phyloP scores from a whole-genome alignment of 2,329 filamentous ascomycete genomes.

The Rhexocercosporidium sp. region DNA sequence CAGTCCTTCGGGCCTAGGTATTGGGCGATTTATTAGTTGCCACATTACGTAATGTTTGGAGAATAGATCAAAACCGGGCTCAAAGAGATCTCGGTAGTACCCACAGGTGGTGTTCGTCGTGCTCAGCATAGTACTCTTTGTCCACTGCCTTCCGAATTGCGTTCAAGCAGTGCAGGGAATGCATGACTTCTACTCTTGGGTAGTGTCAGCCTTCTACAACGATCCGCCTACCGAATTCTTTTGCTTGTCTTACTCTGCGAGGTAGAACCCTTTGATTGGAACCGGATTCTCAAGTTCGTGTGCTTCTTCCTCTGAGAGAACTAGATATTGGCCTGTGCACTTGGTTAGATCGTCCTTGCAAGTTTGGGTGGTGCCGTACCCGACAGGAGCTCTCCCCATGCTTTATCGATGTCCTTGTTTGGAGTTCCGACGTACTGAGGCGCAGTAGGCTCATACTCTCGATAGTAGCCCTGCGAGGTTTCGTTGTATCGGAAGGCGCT shows the following conservation, averaged over 20 bases:
- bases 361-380: slow-evolving; percentile 13
- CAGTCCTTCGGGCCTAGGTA: slow-evolving; percentile 11
- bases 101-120: slow-evolving; percentile 21
- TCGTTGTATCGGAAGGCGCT: slow-evolving; percentile 32
- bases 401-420: slow-evolving; percentile 29
- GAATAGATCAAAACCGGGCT: neutral
- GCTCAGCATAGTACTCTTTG: slow-evolving; percentile 25
- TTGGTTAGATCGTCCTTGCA: neutral
- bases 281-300: slow-evolving; percentile 21
- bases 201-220: neutral
- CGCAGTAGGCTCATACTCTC: slow-evolving; percentile 20
- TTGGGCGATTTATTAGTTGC: neutral
- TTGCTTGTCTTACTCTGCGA: slow-evolving; percentile 25
- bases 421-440: slow-evolving; percentile 29
- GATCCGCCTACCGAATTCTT: neutral
- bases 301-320: slow-evolving; percentile 26
- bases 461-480: slow-evolving; percentile 23
- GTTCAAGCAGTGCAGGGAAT: slow-evolving; percentile 34
- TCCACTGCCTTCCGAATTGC: slow-evolving; percentile 25
- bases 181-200: slow-evolving; percentile 29
- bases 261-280: slow-evolving; percentile 17
- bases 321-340: slow-evolving; percentile 26
- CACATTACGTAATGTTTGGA: neutral
- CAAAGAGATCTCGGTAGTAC: neutral
- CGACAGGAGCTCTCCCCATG: slow-evolving; percentile 27